These are phyloP conservation scores for Penicillium pulvis DNA, from an alignment of 495 filamentous ascomycete genomes.

Conservation along the genomic window DNA sequence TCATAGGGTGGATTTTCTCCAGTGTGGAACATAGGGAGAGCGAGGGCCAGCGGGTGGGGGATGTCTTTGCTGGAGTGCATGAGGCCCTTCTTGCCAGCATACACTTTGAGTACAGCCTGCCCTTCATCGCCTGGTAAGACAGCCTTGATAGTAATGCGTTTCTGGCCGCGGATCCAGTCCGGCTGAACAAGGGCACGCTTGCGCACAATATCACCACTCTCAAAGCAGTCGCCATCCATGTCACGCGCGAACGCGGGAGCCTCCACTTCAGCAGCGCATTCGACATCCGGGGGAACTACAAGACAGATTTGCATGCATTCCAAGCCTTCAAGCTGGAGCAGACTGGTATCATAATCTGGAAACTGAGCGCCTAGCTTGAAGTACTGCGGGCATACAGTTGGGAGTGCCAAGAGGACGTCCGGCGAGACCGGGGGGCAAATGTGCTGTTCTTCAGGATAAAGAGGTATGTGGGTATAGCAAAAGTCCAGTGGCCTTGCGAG, in stretches of 20 bases:
- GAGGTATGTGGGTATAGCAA: slow-evolving; percentile 93
- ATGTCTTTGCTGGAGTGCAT: slow-evolving; percentile 97
- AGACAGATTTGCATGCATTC: slow-evolving; percentile 91
- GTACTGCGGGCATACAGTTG: slow-evolving; percentile 80
- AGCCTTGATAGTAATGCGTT: slow-evolving; percentile 91
- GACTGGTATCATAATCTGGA: slow-evolving; percentile 87
- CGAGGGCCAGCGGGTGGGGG: slow-evolving; percentile 85
- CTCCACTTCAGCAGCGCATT: slow-evolving; percentile 93
- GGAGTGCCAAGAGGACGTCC: slow-evolving; percentile 81
- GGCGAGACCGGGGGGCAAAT: slow-evolving; percentile 84
- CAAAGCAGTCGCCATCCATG: slow-evolving; percentile 87
- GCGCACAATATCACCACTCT: slow-evolving; percentile 82
- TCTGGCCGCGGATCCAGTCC: slow-evolving; percentile 84
- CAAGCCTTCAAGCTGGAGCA: slow-evolving; percentile 82
- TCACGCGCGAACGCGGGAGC: slow-evolving; percentile 77
- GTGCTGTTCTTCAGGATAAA: slow-evolving; percentile 84
- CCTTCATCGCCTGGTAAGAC: slow-evolving; percentile 88
- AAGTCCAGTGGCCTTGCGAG: slow-evolving; percentile 81
- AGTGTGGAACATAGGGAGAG: slow-evolving; percentile 86
- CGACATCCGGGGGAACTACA: slow-evolving; percentile 82
- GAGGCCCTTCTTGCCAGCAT: slow-evolving; percentile 88
- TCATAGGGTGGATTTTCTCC: slow-evolving; percentile 93
- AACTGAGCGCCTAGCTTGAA: slow-evolving; percentile 80
- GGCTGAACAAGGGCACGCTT: slow-evolving; percentile 89
- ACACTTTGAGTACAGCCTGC: slow-evolving; percentile 86